Percentiles rank a stretch among this genome's conserved stretches.
These are phyloP conservation scores for Nepenthes gracilis DNA, from an alignment of 148 eudicot genomes.

Conservation along the genomic window DNA sequence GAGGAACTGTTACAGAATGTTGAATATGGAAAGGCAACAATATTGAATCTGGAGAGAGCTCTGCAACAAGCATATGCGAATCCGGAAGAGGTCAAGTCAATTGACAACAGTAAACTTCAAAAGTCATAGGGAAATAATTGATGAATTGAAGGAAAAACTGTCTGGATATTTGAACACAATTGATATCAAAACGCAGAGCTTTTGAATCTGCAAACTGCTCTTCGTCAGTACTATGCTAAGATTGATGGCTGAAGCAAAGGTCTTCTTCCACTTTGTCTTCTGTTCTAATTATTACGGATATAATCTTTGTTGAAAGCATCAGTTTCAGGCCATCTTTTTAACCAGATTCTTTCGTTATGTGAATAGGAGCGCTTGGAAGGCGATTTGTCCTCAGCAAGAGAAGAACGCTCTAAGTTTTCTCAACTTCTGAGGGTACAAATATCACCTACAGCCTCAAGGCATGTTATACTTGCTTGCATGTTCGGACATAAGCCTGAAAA, in stretches of 20 bases:
- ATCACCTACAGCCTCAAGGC: not conserved
- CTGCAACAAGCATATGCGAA: slow-evolving; percentile 66
- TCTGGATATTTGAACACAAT: slow-evolving; percentile 41
- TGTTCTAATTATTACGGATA: not conserved
- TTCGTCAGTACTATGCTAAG: slow-evolving; percentile 96
- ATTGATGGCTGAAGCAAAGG: slow-evolving; percentile 71
- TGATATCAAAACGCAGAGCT: slow-evolving; percentile 83
- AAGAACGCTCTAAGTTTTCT: slow-evolving; percentile 57
- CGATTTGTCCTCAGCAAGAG: slow-evolving; percentile 54
- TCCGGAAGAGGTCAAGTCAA: slow-evolving; percentile 63
- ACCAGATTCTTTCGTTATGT: slow-evolving; percentile 1
- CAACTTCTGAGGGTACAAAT: slow-evolving; percentile 48
- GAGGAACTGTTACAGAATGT: slow-evolving; percentile 63
- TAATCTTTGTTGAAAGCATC: not conserved
- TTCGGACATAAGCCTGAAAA: not conserved
- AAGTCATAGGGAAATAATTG: slow-evolving; percentile 65
- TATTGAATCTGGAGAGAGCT: slow-evolving; percentile 69
- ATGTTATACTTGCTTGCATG: not conserved
- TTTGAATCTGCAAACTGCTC: slow-evolving; percentile 88
- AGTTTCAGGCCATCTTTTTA: not conserved
- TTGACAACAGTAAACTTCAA: slow-evolving; percentile 51
- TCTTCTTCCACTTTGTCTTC: slow-evolving; percentile 7
- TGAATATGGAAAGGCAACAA: slow-evolving; percentile 59
- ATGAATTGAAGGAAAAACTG: slow-evolving; percentile 71
- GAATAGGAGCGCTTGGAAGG: slow-evolving; percentile 73